Conservation (phyloP, 1,284 basidiomycete genomes). For the Caloboletus firmus region DNA sequence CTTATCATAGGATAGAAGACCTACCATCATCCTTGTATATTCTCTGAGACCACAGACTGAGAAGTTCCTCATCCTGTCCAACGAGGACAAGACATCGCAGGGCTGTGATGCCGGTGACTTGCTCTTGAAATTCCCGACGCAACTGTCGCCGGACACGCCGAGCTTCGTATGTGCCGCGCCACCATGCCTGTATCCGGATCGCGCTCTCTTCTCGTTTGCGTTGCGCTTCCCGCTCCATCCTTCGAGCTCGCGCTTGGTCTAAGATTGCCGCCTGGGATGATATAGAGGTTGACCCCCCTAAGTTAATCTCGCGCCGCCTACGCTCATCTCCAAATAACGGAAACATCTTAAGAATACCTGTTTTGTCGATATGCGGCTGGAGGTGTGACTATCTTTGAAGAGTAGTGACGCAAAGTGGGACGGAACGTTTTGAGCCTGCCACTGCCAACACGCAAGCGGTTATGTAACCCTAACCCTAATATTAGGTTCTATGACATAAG, state of each 20-base stretch:
- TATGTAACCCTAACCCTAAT: slow-evolving; percentile 16
- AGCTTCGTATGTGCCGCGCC: slow-evolving; percentile 51
- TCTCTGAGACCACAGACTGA: slow-evolving; percentile 51
- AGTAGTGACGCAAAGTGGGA: background rate
- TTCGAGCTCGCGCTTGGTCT: slow-evolving; percentile 57
- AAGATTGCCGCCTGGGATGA: slow-evolving; percentile 51
- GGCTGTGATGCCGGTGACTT: slow-evolving; percentile 52
- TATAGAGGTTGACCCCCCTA: slow-evolving; percentile 62
- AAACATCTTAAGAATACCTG: slow-evolving; percentile 19
- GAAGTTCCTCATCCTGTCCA: slow-evolving; percentile 52
- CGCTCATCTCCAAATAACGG: slow-evolving; percentile 35
- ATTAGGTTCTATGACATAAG: slow-evolving; percentile 3
- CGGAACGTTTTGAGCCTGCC: background rate
- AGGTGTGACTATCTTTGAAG: background rate
- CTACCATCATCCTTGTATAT: slow-evolving; percentile 42
- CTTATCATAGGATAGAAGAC: slow-evolving; percentile 16
- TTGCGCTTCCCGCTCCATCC: slow-evolving; percentile 55
- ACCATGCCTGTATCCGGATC: slow-evolving; percentile 65
- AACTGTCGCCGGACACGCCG: slow-evolving; percentile 44
- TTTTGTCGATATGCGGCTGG: background rate
- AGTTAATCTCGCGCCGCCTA: slow-evolving; percentile 67
- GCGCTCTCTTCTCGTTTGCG: slow-evolving; percentile 59
- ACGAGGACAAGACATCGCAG: slow-evolving; percentile 62
- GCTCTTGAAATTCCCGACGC: slow-evolving; percentile 32
- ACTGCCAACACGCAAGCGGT: background rate